phyloP scores from a whole-genome alignment of 768 basidiomycete species.

The Austroboletus festivus region DNA sequence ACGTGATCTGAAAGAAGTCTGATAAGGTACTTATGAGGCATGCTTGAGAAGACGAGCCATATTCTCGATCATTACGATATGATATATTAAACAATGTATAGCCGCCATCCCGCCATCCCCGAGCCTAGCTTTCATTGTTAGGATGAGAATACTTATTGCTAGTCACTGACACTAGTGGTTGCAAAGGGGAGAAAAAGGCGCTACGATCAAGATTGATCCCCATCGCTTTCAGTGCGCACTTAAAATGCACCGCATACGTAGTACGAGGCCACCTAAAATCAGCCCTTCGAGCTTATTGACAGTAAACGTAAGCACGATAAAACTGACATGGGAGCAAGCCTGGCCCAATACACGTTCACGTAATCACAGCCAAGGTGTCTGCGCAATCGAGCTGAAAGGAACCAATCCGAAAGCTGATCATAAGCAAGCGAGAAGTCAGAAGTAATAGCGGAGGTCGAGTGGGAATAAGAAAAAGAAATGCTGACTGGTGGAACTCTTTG shows the following conservation, averaged over 20 bases:
- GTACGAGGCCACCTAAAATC: neutral
- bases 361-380: constrained; percentile 29
- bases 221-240: constrained; percentile 32
- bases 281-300: constrained; percentile 4
- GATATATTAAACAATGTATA: constrained; percentile 8
- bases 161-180: constrained; percentile 31
- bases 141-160: constrained; percentile 36
- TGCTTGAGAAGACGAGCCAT: constrained; percentile 37
- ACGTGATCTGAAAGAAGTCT: constrained; percentile 65
- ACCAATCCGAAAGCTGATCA: constrained; percentile 24
- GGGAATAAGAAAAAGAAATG: constrained; percentile 18
- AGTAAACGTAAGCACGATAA: constrained; percentile 17
- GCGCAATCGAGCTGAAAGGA: constrained; percentile 28
- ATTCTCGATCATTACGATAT: constrained; percentile 6
- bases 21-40: too few relatives aligned
- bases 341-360: constrained; percentile 37
- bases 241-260: constrained; percentile 16
- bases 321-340: too few relatives aligned
- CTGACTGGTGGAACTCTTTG: constrained; percentile 49
- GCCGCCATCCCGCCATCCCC: neutral
- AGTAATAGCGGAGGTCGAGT: constrained; percentile 19
- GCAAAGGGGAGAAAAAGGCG: constrained; percentile 47
- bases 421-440: constrained; percentile 1
- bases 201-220: constrained; percentile 41
- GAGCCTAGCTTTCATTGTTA: constrained; percentile 50